Conservation (phyloP, 768 basidiomycete species). For the Lactifluus hygrophoroides region DNA sequence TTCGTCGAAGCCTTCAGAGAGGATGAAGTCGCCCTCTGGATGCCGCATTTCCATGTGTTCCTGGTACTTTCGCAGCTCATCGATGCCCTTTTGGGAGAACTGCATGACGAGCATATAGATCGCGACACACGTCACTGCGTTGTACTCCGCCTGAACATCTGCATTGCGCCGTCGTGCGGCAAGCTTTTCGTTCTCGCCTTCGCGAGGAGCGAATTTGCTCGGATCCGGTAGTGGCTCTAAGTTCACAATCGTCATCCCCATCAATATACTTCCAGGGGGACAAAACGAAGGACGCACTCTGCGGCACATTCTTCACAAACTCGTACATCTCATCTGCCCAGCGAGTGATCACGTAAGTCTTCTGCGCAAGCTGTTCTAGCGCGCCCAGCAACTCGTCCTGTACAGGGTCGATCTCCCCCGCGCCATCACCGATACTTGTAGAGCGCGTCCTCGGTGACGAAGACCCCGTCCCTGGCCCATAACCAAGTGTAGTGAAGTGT, state of each 20-base stretch:
- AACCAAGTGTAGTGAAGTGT: slow-evolving; percentile 30
- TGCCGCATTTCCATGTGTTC: slow-evolving; percentile 76
- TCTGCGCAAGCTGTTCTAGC: slow-evolving; percentile 90
- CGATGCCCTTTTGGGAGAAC: slow-evolving; percentile 89
- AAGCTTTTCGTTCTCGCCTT: slow-evolving; percentile 64
- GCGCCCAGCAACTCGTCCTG: slow-evolving; percentile 76
- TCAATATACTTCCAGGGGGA: slow-evolving; percentile 11
- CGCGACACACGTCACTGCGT: slow-evolving; percentile 78
- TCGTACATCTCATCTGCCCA: slow-evolving; percentile 96
- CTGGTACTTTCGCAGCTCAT: slow-evolving; percentile 68
- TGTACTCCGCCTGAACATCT: slow-evolving; percentile 72
- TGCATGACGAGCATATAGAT: slow-evolving; percentile 88
- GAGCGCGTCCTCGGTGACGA: slow-evolving; percentile 29
- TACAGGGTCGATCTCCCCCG: slow-evolving; percentile 41
- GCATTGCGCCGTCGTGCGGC: slow-evolving; percentile 62
- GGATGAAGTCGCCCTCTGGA: slow-evolving; percentile 64
- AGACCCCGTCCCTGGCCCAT: neutral
- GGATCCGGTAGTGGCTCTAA: slow-evolving; percentile 79
- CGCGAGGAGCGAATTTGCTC: slow-evolving; percentile 57
- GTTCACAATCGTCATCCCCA: neutral
- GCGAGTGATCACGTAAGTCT: slow-evolving; percentile 86
- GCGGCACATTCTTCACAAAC: slow-evolving; percentile 74
- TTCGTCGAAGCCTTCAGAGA: slow-evolving; percentile 75
- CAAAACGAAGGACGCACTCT: slow-evolving; percentile 45
- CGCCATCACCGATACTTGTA: slow-evolving; percentile 30